Percentiles rank a stretch among this genome's conserved stretches.
phyloP scores from a whole-genome alignment of 2,329 filamentous ascomycete species.

The Aspergillus texensis region DNA sequence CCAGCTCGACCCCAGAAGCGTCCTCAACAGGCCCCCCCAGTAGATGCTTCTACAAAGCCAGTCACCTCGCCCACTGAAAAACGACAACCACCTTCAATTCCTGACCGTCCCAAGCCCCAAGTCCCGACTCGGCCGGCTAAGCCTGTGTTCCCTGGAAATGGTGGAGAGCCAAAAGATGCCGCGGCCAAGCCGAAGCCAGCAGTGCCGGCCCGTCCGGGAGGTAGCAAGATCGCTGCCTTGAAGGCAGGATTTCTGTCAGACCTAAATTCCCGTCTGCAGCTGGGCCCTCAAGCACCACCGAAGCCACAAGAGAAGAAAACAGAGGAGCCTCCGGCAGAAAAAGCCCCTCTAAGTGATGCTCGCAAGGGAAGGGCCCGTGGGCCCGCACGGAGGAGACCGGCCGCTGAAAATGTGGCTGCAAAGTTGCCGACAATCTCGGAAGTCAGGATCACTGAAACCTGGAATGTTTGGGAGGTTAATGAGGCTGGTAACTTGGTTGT shows the following conservation, averaged over 20 bases:
- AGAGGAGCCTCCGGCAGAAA: slow-evolving; percentile 66
- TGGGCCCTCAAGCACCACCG: slow-evolving; percentile 72
- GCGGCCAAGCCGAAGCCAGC: slow-evolving; percentile 74
- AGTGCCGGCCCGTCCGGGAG: slow-evolving; percentile 75
- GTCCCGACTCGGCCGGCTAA: slow-evolving; percentile 69
- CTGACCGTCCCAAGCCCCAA: slow-evolving; percentile 65
- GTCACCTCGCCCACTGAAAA: slow-evolving; percentile 52
- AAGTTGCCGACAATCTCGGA: slow-evolving; percentile 39
- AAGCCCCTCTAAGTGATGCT: slow-evolving; percentile 81
- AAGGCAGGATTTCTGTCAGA: slow-evolving; percentile 93
- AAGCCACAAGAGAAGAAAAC: slow-evolving; percentile 72
- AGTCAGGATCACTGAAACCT: slow-evolving; percentile 41
- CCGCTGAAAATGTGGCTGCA: slow-evolving; percentile 58
- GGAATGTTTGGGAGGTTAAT: slow-evolving; percentile 45
- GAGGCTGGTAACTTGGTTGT: slow-evolving; percentile 39
- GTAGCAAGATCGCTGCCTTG: slow-evolving; percentile 85
- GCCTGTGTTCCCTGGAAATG: slow-evolving; percentile 37
- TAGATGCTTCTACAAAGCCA: slow-evolving; percentile 38
- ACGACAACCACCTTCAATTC: slow-evolving; percentile 55
- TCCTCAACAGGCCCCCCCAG: slow-evolving; percentile 32
- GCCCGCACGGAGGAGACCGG: slow-evolving; percentile 73
- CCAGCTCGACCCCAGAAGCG: slow-evolving; percentile 40
- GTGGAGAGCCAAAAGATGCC: slow-evolving; percentile 33
- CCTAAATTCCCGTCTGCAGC: slow-evolving; percentile 82
- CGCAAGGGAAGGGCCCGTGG: slow-evolving; percentile 88